Percentiles rank a stretch among this genome's conserved stretches.
These are phyloP conservation scores for Rhododendron ovatum DNA, from an alignment of 148 eudicot species.

Conservation along the genomic window DNA sequence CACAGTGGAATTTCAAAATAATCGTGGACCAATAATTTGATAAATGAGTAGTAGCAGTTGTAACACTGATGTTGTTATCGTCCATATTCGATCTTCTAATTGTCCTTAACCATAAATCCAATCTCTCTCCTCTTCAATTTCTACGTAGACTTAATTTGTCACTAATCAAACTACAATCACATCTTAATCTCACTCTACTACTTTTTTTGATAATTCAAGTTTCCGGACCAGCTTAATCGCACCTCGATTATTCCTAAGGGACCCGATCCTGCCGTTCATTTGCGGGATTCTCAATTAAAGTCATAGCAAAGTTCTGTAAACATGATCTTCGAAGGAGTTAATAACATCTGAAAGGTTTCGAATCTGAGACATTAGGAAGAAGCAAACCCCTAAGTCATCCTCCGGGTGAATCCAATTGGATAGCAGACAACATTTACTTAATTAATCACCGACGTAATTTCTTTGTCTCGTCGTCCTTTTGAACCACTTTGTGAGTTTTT, in stretches of 20 bases:
- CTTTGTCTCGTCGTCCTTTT: slow-evolving; percentile 12
- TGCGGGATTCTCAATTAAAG: no score
- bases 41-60: not conserved
- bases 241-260: not conserved
- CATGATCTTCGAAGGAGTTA: rapidly evolving
- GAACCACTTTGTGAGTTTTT: slow-evolving; percentile 12
- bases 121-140: not conserved
- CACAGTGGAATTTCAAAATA: no score
- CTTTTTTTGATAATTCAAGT: not conserved
- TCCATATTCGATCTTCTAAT: slow-evolving; percentile 3
- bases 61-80: slow-evolving; percentile 2
- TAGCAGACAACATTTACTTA: not conserved
- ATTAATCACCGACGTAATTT: not conserved
- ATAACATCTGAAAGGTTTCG: not conserved
- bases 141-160: not conserved
- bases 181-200: not conserved
- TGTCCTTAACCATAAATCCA: not conserved
- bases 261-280: not conserved
- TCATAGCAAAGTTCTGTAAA: no score
- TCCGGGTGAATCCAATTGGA: not conserved
- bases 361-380: no score
- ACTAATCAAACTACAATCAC: not conserved
- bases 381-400: no score
- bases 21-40: not conserved
- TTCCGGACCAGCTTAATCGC: not conserved